Conservation (phyloP, 1,284 basidiomycete species). For the Takashimella koratensis region DNA sequence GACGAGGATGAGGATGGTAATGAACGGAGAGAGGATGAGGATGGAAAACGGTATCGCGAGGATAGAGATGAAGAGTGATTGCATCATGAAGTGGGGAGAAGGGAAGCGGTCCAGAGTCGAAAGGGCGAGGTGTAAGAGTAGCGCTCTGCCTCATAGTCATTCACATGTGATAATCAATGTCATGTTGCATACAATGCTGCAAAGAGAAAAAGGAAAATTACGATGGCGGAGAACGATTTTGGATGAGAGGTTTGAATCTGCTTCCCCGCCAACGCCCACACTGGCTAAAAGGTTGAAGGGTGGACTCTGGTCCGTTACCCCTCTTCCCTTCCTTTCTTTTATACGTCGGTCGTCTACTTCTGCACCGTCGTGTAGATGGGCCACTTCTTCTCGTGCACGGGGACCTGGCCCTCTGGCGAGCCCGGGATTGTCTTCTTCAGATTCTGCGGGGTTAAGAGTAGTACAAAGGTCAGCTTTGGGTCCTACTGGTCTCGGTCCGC, state of each 20-base stretch:
- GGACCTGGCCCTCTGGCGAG: slow-evolving; percentile 74
- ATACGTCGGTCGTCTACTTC: slow-evolving; percentile 53
- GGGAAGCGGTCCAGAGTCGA: not conserved
- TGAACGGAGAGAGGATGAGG: slow-evolving; percentile 36
- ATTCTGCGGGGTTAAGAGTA: slow-evolving; percentile 68
- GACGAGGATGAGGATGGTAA: slow-evolving; percentile 26
- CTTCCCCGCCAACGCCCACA: too few relatives aligned
- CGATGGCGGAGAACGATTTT: not conserved
- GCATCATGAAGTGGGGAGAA: not conserved
- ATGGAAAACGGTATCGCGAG: slow-evolving; percentile 40
- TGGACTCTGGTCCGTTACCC: not conserved
- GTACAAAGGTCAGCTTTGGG: not conserved
- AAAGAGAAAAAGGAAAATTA: not conserved
- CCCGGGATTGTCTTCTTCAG: slow-evolving; percentile 91
- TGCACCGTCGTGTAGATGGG: slow-evolving; percentile 76
- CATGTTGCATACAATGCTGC: not conserved
- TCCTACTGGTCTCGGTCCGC: too few relatives aligned
- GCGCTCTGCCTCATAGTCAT: too few relatives aligned
- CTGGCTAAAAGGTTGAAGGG: too few relatives aligned
- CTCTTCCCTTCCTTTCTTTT: not conserved
- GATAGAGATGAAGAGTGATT: slow-evolving; percentile 35
- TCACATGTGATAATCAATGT: too few relatives aligned
- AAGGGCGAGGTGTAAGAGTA: too few relatives aligned
- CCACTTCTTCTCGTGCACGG: slow-evolving; percentile 83
- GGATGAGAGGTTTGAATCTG: too few relatives aligned